Evolutionary conservation across 768 basidiomycete genomes (phyloP), one percentile per base, ranked within the genome.

Genomic region (Cantharellus anzutake): DNA sequence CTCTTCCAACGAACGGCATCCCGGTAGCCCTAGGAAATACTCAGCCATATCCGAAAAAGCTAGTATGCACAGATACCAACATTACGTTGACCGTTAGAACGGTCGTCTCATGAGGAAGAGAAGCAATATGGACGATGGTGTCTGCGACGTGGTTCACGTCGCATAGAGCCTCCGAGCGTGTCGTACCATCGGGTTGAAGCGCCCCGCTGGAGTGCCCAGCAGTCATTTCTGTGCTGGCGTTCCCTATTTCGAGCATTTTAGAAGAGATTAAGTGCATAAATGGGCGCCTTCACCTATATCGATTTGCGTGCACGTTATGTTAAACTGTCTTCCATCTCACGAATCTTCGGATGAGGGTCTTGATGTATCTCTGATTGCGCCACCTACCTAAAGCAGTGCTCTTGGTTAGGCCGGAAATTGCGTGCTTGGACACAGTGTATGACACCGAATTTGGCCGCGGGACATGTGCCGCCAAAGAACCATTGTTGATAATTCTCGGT

Each of bases 381-480:
- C 14, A 55, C 41, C 14, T 42, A 57, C 37, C 56, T 34, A 93
- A 79, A 2, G 81, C 76, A 3, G 81, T 84, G 48, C 75, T 78
- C 68, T 83, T 86, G 5, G 88, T 88, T 2, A 91, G 70, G 0
- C 89, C 88, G 1, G 73, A 67, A 51, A 91, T 79, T 4, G 83
- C 88, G 66, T 90, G 87, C 69, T 92, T 93, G 7, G 85, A 82
- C 57, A 78, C 73, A 0, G 84, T 83, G 68, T 92, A 92, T 0
- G 86, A 75, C 34, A 68, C 68, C 1, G 78, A 73, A 64, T 78
- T 69, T 1, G 81, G 82, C n/a, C 84, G 76, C 1, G 86, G 84
- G 2, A 78, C 73, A 62, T 83, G 78, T 0, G 85, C 84, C 0
- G 83, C 76, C 34, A 87, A 73, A n/a, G 81, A 84, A 0, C 87